Percentiles rank a stretch among this genome's conserved stretches.
Evolutionary conservation across 1,284 basidiomycete species (phyloP).

Genomic region (Cerrena zonata): DNA sequence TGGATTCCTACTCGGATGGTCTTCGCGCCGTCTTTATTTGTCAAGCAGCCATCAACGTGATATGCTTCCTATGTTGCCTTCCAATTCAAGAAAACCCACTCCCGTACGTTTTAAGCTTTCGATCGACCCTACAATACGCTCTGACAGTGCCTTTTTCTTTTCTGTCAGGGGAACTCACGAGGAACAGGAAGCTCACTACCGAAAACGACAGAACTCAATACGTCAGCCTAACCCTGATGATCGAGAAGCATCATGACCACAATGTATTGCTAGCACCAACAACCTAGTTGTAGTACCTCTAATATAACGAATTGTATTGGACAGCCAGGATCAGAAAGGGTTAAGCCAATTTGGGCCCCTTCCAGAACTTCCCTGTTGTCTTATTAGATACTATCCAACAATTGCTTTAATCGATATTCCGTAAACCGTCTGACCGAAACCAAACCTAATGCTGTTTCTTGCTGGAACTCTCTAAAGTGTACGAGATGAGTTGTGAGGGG

Average conservation of each 20-base stretch:
- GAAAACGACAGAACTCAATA: conserved; percentile 28
- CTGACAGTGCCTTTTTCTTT: conserved; percentile 11
- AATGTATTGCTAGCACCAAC: neutral
- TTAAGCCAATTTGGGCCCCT: no score
- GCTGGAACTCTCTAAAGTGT: no score
- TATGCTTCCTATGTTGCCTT: conserved; percentile 59
- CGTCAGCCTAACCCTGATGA: neutral
- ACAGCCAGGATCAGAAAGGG: no score
- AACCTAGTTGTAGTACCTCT: neutral
- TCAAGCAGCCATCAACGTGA: conserved; percentile 57
- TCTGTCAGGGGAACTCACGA: conserved; percentile 49
- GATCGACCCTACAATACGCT: neutral
- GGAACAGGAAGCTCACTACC: conserved; percentile 53
- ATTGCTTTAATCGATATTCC: no score
- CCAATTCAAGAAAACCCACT: conserved; percentile 72
- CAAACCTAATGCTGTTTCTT: no score
- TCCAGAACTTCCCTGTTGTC: no score
- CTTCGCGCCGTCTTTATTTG: conserved; percentile 83
- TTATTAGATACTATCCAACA: no score
- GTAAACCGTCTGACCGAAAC: no score
- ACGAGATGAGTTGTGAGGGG: no score
- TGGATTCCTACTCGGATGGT: conserved; percentile 78
- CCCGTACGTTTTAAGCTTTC: conserved; percentile 45
- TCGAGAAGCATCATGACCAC: neutral
- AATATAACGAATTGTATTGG: neutral